Evolutionary conservation across 2,329 filamentous ascomycete genomes (phyloP).

Genomic region (Pyrenophora tritici-repentis): DNA sequence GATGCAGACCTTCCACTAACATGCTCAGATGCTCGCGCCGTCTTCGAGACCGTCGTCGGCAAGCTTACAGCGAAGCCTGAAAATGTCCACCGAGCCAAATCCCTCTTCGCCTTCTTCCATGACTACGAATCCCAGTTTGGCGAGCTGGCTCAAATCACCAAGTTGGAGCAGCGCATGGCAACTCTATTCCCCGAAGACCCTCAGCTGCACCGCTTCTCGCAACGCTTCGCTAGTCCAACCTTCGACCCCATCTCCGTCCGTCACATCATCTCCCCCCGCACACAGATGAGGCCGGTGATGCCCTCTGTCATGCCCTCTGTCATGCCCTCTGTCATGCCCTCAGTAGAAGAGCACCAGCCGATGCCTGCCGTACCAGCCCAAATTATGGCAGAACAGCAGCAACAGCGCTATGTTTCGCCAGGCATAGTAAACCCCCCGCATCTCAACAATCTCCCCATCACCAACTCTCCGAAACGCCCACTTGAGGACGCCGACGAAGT

Average conservation of each 20-base stretch:
- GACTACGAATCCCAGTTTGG: constrained; percentile 94
- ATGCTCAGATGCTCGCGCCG: constrained; percentile 79
- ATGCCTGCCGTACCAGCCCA: constrained; percentile 23
- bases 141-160: constrained; percentile 86
- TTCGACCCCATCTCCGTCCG: constrained; percentile 85
- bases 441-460: constrained; percentile 29
- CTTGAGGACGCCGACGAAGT: constrained; percentile 69
- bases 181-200: constrained; percentile 92
- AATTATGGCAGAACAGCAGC: constrained; percentile 25
- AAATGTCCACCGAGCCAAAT: constrained; percentile 74
- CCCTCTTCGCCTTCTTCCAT: constrained; percentile 89
- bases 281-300: constrained; percentile 68
- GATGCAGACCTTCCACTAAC: constrained; percentile 12
- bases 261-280: constrained; percentile 78
- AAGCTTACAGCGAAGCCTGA: constrained; percentile 79
- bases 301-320: constrained; percentile 34
- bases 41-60: constrained; percentile 93
- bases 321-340: constrained; percentile 37
- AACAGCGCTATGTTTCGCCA: constrained; percentile 35
- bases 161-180: constrained; percentile 88
- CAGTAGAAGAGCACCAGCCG: constrained; percentile 36
- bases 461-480: constrained; percentile 54
- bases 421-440: constrained; percentile 39
- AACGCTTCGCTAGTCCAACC: constrained; percentile 67
- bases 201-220: constrained; percentile 72